A percentile compares a stretch with the other conserved stretches of the same genome.
Conservation (phyloP, 345 rosid species). For the Eucalyptus marginata region DNA sequence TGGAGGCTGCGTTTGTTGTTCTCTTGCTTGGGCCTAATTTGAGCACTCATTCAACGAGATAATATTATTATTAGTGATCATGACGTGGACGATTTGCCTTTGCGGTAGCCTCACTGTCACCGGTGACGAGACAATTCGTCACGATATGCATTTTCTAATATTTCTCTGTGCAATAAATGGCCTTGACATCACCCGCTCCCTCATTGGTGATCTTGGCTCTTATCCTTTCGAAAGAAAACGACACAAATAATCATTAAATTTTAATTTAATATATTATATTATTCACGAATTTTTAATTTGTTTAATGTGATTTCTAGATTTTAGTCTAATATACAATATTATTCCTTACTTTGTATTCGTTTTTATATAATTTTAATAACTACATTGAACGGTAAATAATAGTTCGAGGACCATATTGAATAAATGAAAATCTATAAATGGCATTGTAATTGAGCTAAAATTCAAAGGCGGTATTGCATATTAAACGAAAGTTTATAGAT, state of each 20-base stretch:
- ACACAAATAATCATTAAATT: not conserved
- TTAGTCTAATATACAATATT: fast-evolving
- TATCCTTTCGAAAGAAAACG: not conserved
- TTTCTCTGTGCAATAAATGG: not conserved
- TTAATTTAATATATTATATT: not conserved
- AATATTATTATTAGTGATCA: not conserved
- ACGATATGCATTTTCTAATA: not conserved
- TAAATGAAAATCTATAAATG: fast-evolving
- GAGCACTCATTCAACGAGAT: not conserved
- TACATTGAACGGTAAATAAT: fast-evolving
- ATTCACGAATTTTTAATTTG: fast-evolving
- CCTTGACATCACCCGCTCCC: not conserved
- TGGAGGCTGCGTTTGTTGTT: not conserved
- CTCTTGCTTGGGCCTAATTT: not conserved
- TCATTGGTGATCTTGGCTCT: not conserved
- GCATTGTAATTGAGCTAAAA: fast-evolving
- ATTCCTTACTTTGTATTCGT: fast-evolving
- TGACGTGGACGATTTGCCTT: not conserved
- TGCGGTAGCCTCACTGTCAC: not conserved
- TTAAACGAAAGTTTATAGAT: fast-evolving
- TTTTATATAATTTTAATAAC: not conserved
- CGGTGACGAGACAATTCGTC: not conserved
- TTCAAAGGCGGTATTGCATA: fast-evolving
- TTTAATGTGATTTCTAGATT: fast-evolving
- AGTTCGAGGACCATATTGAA: fast-evolving